These are phyloP conservation scores for Neurospora sp. DNA, from an alignment of 495 filamentous ascomycete species.

Conservation along the genomic window DNA sequence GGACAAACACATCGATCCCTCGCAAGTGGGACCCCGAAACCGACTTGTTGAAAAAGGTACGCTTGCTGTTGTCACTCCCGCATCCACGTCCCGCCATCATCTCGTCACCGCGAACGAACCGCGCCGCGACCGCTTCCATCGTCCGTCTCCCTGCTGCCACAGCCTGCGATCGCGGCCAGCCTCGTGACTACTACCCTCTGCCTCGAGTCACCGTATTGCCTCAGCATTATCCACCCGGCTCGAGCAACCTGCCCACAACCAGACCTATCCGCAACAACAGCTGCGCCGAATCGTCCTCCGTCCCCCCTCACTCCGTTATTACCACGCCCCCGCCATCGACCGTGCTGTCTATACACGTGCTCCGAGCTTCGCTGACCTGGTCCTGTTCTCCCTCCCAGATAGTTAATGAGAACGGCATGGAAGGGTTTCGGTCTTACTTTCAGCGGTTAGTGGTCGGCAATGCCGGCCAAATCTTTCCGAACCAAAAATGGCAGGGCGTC, in stretches of 20 bases:
- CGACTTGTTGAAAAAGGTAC: slow-evolving; percentile 78
- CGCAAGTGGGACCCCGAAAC: slow-evolving; percentile 90
- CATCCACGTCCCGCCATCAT: background rate
- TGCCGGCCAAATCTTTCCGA: slow-evolving; percentile 74
- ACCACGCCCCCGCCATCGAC: background rate
- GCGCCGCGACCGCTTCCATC: background rate
- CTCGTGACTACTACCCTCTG: slow-evolving; percentile 2
- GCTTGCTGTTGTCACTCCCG: slow-evolving; percentile 10
- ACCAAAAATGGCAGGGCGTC: slow-evolving; percentile 26
- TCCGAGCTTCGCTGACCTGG: slow-evolving; percentile 4
- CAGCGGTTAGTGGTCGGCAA: slow-evolving; percentile 76
- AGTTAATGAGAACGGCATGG: slow-evolving; percentile 93
- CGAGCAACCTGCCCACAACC: background rate
- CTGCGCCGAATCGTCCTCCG: background rate
- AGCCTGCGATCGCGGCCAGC: background rate
- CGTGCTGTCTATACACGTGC: background rate
- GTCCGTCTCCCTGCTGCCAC: background rate
- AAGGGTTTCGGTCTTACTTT: slow-evolving; percentile 89
- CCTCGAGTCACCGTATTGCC: background rate
- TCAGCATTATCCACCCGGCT: background rate
- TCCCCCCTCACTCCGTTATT: background rate
- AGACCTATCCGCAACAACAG: background rate
- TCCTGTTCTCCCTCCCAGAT: slow-evolving; percentile 42
- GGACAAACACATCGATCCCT: slow-evolving; percentile 61
- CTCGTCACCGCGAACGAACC: background rate